A percentile compares a stretch with the other conserved stretches of the same genome.
Conservation (phyloP, 805 yeast genomes). For the Nakazawaea ishiwadae region DNA sequence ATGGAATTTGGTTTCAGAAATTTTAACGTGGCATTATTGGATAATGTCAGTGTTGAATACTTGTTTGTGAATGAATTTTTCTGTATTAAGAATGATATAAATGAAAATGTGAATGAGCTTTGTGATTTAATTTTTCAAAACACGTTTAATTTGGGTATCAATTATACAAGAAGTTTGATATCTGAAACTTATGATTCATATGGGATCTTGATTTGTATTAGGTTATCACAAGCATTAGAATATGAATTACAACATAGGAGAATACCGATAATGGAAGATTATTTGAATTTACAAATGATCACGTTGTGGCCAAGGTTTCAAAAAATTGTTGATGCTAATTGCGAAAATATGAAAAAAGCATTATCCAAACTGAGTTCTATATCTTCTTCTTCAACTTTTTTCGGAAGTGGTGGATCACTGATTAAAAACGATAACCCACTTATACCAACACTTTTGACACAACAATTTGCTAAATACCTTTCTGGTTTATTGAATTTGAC, state of each 20-base stretch:
- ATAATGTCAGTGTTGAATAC: slow-evolving; percentile 75
- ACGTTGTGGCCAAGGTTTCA: slow-evolving; percentile 87
- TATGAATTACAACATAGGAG: slow-evolving; percentile 63
- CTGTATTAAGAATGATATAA: slow-evolving; percentile 34
- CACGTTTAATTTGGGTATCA: slow-evolving; percentile 44
- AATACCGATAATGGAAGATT: slow-evolving; percentile 68
- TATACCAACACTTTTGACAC: slow-evolving; percentile 64
- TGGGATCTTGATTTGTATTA: slow-evolving; percentile 72
- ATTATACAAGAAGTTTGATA: slow-evolving; percentile 38
- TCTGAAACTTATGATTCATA: slow-evolving; percentile 59
- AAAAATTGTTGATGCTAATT: slow-evolving; percentile 67
- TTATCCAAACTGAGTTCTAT: slow-evolving; percentile 28
- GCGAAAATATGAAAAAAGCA: slow-evolving; percentile 61
- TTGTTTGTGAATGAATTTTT: slow-evolving; percentile 71
- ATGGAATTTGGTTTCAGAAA: slow-evolving; percentile 71
- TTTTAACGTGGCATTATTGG: slow-evolving; percentile 67
- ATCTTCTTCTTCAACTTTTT: slow-evolving; percentile 34
- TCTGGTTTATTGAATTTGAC: slow-evolving; percentile 63
- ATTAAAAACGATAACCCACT: slow-evolving; percentile 25
- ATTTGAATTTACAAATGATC: slow-evolving; percentile 60
- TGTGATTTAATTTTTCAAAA: slow-evolving; percentile 48
- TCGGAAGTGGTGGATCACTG: slow-evolving; percentile 15
- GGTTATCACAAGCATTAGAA: slow-evolving; percentile 63
- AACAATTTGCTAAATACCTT: slow-evolving; percentile 70
- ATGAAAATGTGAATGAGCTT: slow-evolving; percentile 41